Base-by-base conservation (phyloP, 164 flowering plant genomes). In the Stephania yunnanensis region DNA sequence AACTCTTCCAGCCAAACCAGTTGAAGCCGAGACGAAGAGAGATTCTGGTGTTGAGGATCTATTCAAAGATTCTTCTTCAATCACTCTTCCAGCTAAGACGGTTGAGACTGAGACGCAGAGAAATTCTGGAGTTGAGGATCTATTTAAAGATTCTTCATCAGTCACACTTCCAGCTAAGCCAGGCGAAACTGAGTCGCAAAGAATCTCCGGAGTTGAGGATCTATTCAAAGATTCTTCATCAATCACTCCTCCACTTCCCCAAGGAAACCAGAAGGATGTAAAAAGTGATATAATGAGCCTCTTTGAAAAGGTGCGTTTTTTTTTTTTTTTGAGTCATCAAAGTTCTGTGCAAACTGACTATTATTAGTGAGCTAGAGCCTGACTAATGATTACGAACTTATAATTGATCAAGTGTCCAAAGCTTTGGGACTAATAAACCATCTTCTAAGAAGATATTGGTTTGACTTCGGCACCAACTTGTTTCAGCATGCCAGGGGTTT, bases 271-370 rank as follows among this genome's bases (percentile, higher is more conserved):
- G 84, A 95, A 93, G 81, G 97, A 93, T 85, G 88, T 87, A 6
- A 95, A 95, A 82, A 87, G 79, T 81, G 98, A 95, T 82, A 95
- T 95, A 46, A 89, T 95, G 99, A 87, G 91, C 86, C 97, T 95
- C 68, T 95, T 95, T 84, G 98, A 95, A 82, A 95, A 93, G 98
- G 99, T 93, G 80, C n/a, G 17, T 71, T 50, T 20, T 73, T 70
- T 29, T 25, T 25, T 25, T 25, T 25, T 25, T 25, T 25, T 25
- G 25, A 25, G 25, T 25, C 25, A 25, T 25, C 25, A 25, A 25
- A 25, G 25, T 25, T 25, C 25, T 25, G 25, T 25, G 65, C 22
- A 19, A 58, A 19, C n/a, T 58, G 20, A 58, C 15, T 48, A 48
- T 48, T 12, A 48, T 48, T 8, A 48, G 42, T 36, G 42, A 36